These are phyloP conservation scores for Hibiscus syriacus DNA, from an alignment of 345 rosid species.

Conservation along the genomic window DNA sequence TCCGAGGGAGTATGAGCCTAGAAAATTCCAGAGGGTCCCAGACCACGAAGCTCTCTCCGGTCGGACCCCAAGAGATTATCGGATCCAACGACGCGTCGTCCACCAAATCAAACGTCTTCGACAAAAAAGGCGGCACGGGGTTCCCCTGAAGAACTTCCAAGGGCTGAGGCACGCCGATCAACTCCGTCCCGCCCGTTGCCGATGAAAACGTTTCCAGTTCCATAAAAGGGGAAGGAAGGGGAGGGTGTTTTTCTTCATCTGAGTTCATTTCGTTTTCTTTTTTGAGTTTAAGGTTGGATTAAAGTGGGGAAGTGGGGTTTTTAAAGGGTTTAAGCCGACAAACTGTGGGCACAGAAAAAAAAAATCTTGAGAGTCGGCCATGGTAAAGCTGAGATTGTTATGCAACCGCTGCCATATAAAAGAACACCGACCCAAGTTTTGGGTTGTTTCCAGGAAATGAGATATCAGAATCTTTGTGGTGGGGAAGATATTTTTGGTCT, in stretches of 20 bases:
- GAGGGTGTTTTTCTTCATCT: conserved; percentile 15
- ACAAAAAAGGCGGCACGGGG: conserved; percentile 69
- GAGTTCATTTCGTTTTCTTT: conserved; percentile 21
- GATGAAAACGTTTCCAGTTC: conserved; percentile 18
- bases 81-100: conserved; percentile 70
- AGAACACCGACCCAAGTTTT: too few relatives aligned
- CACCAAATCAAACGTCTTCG: conserved; percentile 83
- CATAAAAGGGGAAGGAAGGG: conserved; percentile 15
- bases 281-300: neutral
- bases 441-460: too few relatives aligned
- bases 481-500: too few relatives aligned
- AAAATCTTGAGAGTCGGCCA: conserved; percentile 39
- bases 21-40: conserved; percentile 90
- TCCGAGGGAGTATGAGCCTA: conserved; percentile 63
- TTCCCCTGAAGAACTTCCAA: conserved; percentile 52
- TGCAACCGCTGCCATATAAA: too few relatives aligned
- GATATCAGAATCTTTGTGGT: too few relatives aligned
- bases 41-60: conserved; percentile 75
- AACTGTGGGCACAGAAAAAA: conserved; percentile 34
- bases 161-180: conserved; percentile 39
- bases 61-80: conserved; percentile 75
- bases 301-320: neutral
- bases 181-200: conserved; percentile 13
- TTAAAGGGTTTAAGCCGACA: conserved; percentile 34
- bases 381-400: too few relatives aligned